A percentile compares a stretch with the other conserved stretches of the same genome.
Conservation (phyloP, 176 grass and related monocot species). For the Oryza glaberrima region DNA sequence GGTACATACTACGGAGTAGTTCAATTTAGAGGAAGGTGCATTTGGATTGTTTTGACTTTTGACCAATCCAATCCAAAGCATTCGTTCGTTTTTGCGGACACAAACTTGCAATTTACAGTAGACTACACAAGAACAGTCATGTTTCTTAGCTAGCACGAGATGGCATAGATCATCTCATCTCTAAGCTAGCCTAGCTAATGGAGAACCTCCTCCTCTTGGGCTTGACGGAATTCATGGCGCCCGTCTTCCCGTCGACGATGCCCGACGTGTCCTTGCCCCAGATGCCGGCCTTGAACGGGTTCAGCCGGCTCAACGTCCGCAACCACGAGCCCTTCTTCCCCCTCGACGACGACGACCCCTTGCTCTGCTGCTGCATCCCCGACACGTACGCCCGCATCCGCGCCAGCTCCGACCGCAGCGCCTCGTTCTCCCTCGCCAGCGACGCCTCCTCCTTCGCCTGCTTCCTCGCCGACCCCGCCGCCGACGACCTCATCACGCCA, state of each 20-base stretch:
- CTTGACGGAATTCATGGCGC: slow-evolving; percentile 32
- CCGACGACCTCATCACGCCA: neutral
- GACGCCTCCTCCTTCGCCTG: slow-evolving; percentile 40
- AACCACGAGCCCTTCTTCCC: slow-evolving; percentile 57
- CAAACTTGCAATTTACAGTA: too few species aligned
- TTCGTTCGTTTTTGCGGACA: too few species aligned
- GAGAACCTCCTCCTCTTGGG: slow-evolving; percentile 72
- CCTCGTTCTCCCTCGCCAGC: slow-evolving; percentile 78
- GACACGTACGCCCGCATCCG: slow-evolving; percentile 66
- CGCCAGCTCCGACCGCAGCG: slow-evolving; percentile 58
- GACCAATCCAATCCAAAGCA: too few species aligned
- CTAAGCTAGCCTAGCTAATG: slow-evolving; percentile 17
- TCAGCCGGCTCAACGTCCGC: slow-evolving; percentile 68
- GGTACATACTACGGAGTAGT: too few species aligned
- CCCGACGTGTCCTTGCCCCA: slow-evolving; percentile 65
- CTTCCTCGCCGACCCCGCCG: neutral
- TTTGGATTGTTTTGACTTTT: too few species aligned
- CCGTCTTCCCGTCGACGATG: slow-evolving; percentile 4
- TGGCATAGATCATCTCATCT: neutral
- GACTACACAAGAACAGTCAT: too few species aligned
- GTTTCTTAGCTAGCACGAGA: neutral
- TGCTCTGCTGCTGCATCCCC: slow-evolving; percentile 41
- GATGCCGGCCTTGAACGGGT: slow-evolving; percentile 71
- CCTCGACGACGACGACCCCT: slow-evolving; percentile 19
- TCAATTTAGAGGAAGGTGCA: too few species aligned